Base-by-base conservation (phyloP, 129 eudicot genomes). In the Lonicera japonica region DNA sequence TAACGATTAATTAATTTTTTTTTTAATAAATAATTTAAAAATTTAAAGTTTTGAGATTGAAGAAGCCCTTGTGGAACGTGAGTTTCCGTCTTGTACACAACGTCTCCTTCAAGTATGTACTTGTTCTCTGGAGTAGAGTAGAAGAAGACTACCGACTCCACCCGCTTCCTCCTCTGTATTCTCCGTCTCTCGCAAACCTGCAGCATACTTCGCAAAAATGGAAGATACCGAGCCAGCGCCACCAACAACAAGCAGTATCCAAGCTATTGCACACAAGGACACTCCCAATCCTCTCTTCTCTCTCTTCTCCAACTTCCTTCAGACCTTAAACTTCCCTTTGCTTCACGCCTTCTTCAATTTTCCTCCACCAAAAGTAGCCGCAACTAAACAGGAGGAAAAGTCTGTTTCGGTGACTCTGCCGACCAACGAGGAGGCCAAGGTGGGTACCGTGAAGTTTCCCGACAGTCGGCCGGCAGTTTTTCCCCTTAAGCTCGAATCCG, bases 401-500 rank as follows among this genome's bases (percentile, higher is more conserved):
- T n/a, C 40, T n/a, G 56, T 63, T 47, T 18, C 29, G 23, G 67
- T 61, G 56, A 45, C 80, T 18, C 58, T 47, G 46, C 25, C 57
- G 19, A 51, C 38, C 65, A 54, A 53, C 16, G 73, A 24, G 1
- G 73, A 66, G 54, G 56, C 58, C 13, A 75, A 65, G 67, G 81
- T 80, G 36, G 80, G 8, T n/a, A 46, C 25, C 24, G 95, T 70
- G 47, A 72, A 40, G 67, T 68, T 72, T 51, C 84, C 80, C n/a
- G 62, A n/a, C 6, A 59, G 21, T 47, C 54, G 25, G 54, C 72
- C 68, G 48, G 61, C 66, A 15, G 71, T 73, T 52, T 25, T 55
- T 64, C 64, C 86, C 46, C 45, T 83, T 80, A 83, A 81, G 77
- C 70, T 83, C 54, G 95, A 80, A 60, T 68, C 79, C n/a, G 88